Percentiles rank a stretch among this genome's conserved stretches.
These are phyloP conservation scores for Heliosperma pusillum DNA, from an alignment of 148 eudicot genomes.

Conservation along the genomic window DNA sequence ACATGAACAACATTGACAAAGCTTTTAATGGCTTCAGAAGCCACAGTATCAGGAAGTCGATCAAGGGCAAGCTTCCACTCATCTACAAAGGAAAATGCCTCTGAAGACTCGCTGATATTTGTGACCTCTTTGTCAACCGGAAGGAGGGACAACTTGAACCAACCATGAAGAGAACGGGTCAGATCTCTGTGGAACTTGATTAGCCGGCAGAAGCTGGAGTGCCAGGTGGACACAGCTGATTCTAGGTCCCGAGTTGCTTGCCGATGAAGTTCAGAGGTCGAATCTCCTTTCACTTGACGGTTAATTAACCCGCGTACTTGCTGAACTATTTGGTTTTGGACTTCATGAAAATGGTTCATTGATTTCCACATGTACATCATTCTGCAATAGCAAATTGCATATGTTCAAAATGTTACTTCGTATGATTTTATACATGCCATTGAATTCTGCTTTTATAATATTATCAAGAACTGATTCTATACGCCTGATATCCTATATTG, in stretches of 20 bases:
- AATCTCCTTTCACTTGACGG: slow-evolving; percentile 48
- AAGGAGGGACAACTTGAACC: slow-evolving; percentile 74
- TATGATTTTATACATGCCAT: no score
- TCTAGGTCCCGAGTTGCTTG: slow-evolving; percentile 96
- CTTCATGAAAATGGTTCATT: slow-evolving; percentile 87
- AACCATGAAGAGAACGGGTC: slow-evolving; percentile 78
- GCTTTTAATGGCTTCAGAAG: slow-evolving; percentile 95
- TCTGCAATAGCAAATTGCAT: slow-evolving; percentile 39
- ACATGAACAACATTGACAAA: slow-evolving; percentile 81
- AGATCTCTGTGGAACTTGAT: slow-evolving; percentile 81
- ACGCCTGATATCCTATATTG: no score
- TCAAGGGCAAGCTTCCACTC: slow-evolving; percentile 96
- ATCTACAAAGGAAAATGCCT: slow-evolving; percentile 57
- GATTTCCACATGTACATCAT: slow-evolving; percentile 99
- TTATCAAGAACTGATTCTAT: no score
- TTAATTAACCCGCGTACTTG: slow-evolving; percentile 89
- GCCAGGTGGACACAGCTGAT: slow-evolving; percentile 88
- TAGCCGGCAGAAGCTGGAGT: slow-evolving; percentile 85
- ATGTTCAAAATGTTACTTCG: background rate
- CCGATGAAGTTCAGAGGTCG: slow-evolving; percentile 89
- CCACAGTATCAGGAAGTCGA: slow-evolving; percentile 31
- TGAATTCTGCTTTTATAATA: no score
- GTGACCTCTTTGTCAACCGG: slow-evolving; percentile 50
- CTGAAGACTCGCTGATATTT: slow-evolving; percentile 35
- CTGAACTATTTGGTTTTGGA: slow-evolving; percentile 89